Conservation (phyloP, 2,329 filamentous ascomycete genomes). For the Cytospora mali region DNA sequence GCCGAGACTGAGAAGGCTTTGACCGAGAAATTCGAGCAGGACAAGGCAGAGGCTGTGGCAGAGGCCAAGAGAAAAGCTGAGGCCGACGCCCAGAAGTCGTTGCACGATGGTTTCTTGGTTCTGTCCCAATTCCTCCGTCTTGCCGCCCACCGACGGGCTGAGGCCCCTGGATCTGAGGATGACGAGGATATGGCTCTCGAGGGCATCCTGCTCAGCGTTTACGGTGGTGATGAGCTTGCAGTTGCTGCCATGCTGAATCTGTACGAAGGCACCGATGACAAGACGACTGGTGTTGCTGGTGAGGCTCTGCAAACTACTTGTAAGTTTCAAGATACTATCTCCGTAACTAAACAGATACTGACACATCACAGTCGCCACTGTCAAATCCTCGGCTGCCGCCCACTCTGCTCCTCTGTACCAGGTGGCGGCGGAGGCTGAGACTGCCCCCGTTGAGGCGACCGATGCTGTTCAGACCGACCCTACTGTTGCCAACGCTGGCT, state of each 20-base stretch:
- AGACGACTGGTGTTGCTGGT: constrained; percentile 65
- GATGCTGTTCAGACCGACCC: constrained; percentile 58
- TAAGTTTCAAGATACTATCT: constrained; percentile 46
- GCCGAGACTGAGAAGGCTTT: constrained; percentile 61
- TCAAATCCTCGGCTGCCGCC: constrained; percentile 58
- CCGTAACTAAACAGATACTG: neutral
- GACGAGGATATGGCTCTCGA: constrained; percentile 83
- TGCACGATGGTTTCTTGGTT: constrained; percentile 67
- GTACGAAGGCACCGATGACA: constrained; percentile 70
- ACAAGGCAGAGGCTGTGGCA: constrained; percentile 55
- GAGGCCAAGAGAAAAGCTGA: constrained; percentile 59
- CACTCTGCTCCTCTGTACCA: constrained; percentile 50
- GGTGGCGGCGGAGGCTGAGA: constrained; percentile 39
- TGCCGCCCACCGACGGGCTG: constrained; percentile 73
- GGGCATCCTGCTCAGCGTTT: constrained; percentile 76
- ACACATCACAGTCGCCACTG: constrained; percentile 53
- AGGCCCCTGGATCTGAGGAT: constrained; percentile 64
- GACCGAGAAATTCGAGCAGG: constrained; percentile 54
- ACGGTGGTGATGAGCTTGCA: constrained; percentile 74
- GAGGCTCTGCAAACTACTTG: constrained; percentile 71
- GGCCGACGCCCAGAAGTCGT: constrained; percentile 55
- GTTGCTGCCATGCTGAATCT: constrained; percentile 77
- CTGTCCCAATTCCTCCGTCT: constrained; percentile 80
- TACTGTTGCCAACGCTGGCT: constrained; percentile 65
- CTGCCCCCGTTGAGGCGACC: constrained; percentile 33